Evolutionary conservation across 2,329 filamentous ascomycete species (phyloP), one percentile per base, ranked within the genome.

Genomic region (Pyrenophora seminiperda): DNA sequence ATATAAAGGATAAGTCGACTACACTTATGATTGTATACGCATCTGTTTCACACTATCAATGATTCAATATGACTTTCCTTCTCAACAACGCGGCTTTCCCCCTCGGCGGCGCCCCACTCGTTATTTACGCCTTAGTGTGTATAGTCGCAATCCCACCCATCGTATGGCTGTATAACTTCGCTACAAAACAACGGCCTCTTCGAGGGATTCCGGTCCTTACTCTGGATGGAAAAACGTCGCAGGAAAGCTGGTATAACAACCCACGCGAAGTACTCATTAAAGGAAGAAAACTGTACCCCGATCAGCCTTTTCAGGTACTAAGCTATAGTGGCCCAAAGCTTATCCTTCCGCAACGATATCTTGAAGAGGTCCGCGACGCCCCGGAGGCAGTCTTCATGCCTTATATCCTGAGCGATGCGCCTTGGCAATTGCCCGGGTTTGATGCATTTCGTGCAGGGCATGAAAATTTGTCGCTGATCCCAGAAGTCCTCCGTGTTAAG

Each of bases 151-250:
- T 27, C 17, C 22, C 22, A 29, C n/a, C 7, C 9, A 17, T 18
- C n/a, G 24, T 27, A 39, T 39, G 22, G 20, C 3, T 29, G 13
- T 15, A 29, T 15, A 3, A 27, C 3, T 29, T 39, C n/a, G 14
- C n/a, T 27, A 39, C 37, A 24, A 39, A 39, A 39, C 37, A 39
- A 18, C 37, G 37, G 3, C 37, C 37, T 18, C 37, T 39, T 39
- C 20, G n/a, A 15, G 37, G 22, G 13, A 14, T 39, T 27, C 37
- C 37, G 24, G n/a, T 39, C 14, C 19, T 39, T 27, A 11, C 5
- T 39, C 11, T 17, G 11, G n/a, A 39, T 39, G 37, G 22, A 11
- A 13, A 27, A 10, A 29, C 37, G n/a, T 22, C 37, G 10, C 9
- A 27, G 7, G n/a, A 27, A 14, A 29, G 37, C 22, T 39, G 37